Evolutionary conservation across 177 flowering plant species (phyloP).

Genomic region (Vitis hybrid): DNA sequence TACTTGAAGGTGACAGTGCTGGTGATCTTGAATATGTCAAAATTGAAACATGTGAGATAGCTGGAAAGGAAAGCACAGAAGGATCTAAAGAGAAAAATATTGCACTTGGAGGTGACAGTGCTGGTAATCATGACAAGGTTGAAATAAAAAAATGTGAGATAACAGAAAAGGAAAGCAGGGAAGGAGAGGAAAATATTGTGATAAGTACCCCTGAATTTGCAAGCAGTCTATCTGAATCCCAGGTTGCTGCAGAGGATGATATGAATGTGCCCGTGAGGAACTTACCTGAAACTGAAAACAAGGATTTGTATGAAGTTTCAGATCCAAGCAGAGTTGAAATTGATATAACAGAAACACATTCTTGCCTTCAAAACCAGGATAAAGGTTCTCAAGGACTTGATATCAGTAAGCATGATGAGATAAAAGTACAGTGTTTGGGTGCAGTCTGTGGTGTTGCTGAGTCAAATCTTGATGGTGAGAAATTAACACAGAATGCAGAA

Average conservation of each 20-base stretch:
- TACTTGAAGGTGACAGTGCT: slow-evolving; percentile 8
- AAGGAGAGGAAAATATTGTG: too few species aligned
- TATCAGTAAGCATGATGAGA: slow-evolving; percentile 2
- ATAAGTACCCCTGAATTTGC: neutral
- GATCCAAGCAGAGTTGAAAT: slow-evolving; percentile 15
- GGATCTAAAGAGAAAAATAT: neutral
- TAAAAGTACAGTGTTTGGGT: slow-evolving; percentile 11
- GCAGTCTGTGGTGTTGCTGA: slow-evolving; percentile 15
- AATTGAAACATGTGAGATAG: slow-evolving; percentile 4
- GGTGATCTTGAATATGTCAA: slow-evolving; percentile 10
- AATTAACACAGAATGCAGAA: slow-evolving; percentile 10
- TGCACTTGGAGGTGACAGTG: neutral
- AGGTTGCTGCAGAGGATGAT: slow-evolving; percentile 8
- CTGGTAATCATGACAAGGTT: too few species aligned
- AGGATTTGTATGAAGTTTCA: neutral
- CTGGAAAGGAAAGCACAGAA: slow-evolving; percentile 5
- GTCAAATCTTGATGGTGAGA: slow-evolving; percentile 5
- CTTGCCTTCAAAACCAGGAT: slow-evolving; percentile 7
- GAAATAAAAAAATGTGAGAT: too few species aligned
- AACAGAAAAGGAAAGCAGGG: too few species aligned
- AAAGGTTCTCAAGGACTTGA: slow-evolving; percentile 11
- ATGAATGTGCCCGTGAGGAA: slow-evolving; percentile 4
- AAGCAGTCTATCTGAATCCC: slow-evolving; percentile 2
- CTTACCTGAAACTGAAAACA: slow-evolving; percentile 8
- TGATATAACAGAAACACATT: slow-evolving; percentile 4